Percentiles rank a stretch among this genome's conserved stretches.
These are phyloP conservation scores for Pichia sp. DNA, from an alignment of 1,139 yeast genomes.

Conservation along the genomic window DNA sequence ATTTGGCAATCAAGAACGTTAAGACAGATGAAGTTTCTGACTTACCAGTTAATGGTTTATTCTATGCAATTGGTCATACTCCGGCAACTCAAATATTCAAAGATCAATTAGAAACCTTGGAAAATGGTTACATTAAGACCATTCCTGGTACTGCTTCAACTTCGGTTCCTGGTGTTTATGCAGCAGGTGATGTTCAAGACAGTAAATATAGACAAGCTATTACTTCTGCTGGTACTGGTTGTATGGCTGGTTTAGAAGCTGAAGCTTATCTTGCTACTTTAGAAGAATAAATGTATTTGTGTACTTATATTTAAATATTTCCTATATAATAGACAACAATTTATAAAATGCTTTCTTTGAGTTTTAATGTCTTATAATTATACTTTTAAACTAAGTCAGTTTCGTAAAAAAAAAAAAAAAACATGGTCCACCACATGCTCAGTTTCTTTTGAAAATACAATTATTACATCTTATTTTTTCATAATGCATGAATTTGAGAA, in stretches of 20 bases:
- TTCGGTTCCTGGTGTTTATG: conserved; percentile 86
- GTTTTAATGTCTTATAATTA: not conserved
- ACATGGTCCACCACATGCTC: too few species aligned
- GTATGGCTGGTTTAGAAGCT: conserved; percentile 98
- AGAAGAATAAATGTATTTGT: conserved; percentile 30
- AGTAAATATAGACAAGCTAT: conserved; percentile 96
- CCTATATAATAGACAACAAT: not conserved
- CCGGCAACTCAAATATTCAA: conserved; percentile 86
- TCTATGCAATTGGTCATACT: conserved; percentile 95
- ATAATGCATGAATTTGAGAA: too few species aligned
- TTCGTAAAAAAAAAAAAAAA: too few species aligned
- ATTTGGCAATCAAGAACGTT: conserved; percentile 60
- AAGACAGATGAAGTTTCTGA: conserved; percentile 63
- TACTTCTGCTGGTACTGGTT: conserved; percentile 98
- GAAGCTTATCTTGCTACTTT: conserved; percentile 75
- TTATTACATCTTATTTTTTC: too few species aligned
- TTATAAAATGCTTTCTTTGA: not conserved
- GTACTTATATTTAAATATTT: not conserved
- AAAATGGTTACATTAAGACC: conserved; percentile 80
- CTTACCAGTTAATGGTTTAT: conserved; percentile 80
- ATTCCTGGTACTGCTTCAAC: conserved; percentile 84
- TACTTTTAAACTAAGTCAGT: too few species aligned
- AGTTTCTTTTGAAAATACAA: too few species aligned
- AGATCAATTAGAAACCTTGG: conserved; percentile 78
- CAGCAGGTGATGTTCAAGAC: conserved; percentile 99